phyloP scores from a whole-genome alignment of 768 basidiomycete species.

The Auriscalpium orientale region DNA sequence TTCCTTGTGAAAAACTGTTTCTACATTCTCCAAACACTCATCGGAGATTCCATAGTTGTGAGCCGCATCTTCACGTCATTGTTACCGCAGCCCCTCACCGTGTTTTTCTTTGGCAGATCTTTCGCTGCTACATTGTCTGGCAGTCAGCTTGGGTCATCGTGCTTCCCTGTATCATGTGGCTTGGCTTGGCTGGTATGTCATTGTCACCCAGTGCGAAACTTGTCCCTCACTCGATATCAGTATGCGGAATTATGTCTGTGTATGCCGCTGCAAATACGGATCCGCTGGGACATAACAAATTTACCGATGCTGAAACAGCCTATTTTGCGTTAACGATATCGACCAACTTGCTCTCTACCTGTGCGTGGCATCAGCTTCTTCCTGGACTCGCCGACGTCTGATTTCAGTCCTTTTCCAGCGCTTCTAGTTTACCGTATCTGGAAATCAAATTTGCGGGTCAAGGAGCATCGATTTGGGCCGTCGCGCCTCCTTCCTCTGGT shows the following conservation, averaged over 20 bases:
- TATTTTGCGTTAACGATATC: constrained; percentile 16
- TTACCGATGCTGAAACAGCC: constrained; percentile 12
- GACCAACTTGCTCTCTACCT: constrained; percentile 18
- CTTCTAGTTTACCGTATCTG: constrained; percentile 22
- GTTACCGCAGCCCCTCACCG: neutral
- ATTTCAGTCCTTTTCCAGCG: constrained; percentile 1
- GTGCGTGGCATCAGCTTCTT: constrained; percentile 5
- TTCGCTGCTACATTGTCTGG: constrained; percentile 24
- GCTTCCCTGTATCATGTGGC: constrained; percentile 15
- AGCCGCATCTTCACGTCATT: neutral
- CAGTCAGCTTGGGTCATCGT: constrained; percentile 14
- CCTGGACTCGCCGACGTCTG: neutral
- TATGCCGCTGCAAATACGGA: constrained; percentile 13
- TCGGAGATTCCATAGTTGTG: constrained; percentile 26
- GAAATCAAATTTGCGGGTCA: constrained; percentile 10
- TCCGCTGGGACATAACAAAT: constrained; percentile 1
- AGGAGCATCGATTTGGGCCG: neutral
- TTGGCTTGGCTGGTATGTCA: constrained; percentile 8
- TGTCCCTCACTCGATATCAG: constrained; percentile 7
- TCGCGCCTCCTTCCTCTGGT: constrained; percentile 13
- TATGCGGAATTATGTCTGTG: neutral
- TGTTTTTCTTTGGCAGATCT: constrained; percentile 11
- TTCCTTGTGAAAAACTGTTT: constrained; percentile 22
- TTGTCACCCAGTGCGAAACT: neutral
- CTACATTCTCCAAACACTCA: constrained; percentile 21